These are phyloP conservation scores for Chromera velia DNA, from an alignment of 73 alveolate genomes.

Conservation along the genomic window DNA sequence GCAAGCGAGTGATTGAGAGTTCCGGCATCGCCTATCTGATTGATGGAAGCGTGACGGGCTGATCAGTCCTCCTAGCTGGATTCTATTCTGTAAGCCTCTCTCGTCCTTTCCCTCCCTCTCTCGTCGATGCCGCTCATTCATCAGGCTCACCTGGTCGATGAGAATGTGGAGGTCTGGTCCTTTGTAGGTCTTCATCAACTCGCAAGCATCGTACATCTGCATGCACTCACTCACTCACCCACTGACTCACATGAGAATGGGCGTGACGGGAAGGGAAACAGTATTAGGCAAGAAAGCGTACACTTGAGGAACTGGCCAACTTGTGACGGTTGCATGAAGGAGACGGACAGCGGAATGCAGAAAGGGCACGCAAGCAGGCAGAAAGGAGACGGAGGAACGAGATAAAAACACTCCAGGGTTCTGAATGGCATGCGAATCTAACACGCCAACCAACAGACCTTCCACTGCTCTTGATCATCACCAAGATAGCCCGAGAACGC, in stretches of 20 bases:
- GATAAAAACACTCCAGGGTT: not conserved
- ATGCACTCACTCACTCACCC: too few species aligned
- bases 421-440: too few species aligned
- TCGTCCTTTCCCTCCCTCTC: slow-evolving; percentile 2
- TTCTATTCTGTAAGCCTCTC: not conserved
- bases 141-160: not conserved
- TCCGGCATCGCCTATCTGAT: too few species aligned
- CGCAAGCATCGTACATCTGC: slow-evolving; percentile 56
- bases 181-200: slow-evolving; percentile 37
- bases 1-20: too few species aligned
- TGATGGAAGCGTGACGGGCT: too few species aligned
- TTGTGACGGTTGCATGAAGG: not conserved
- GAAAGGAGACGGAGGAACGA: not conserved
- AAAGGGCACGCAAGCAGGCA: not conserved
- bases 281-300: not conserved
- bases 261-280: not conserved
- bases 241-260: too few species aligned
- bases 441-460: not conserved
- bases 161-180: slow-evolving; percentile 31
- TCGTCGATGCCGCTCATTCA: not conserved
- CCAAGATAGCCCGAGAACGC: slow-evolving; percentile 64
- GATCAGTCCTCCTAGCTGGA: too few species aligned
- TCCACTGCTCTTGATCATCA: slow-evolving; percentile 53
- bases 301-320: not conserved
- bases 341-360: not conserved